These are phyloP conservation scores for Heritiera littoralis DNA, from an alignment of 345 rosid species.

Conservation along the genomic window DNA sequence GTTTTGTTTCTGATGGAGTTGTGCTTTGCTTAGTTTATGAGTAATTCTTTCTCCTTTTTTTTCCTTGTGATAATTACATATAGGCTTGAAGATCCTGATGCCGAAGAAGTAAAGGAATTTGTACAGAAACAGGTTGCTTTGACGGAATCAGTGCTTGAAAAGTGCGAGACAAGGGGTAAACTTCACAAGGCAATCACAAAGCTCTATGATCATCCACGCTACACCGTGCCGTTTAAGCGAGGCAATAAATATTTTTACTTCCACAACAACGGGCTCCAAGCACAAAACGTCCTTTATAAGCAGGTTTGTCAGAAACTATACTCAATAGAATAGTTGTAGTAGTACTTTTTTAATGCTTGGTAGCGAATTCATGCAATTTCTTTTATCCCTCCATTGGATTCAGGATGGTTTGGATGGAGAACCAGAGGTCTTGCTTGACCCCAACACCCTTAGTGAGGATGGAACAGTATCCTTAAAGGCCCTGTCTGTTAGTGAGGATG, in stretches of 20 bases:
- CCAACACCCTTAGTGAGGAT: constrained; percentile 77
- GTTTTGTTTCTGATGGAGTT: not conserved
- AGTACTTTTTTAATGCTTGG: not conserved
- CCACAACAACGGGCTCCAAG: constrained; percentile 87
- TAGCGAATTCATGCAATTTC: not conserved
- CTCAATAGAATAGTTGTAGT: not conserved
- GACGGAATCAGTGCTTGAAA: constrained; percentile 57
- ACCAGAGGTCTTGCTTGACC: constrained; percentile 84
- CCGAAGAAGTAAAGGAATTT: constrained; percentile 73
- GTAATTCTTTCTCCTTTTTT: not conserved
- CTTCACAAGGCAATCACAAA: constrained; percentile 61
- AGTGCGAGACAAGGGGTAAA: constrained; percentile 60
- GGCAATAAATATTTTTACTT: constrained; percentile 76
- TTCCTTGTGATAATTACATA: not conserved
- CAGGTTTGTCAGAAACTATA: constrained; percentile 45
- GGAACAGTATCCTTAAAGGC: constrained; percentile 74
- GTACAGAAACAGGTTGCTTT: constrained; percentile 70
- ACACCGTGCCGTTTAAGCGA: constrained; percentile 61
- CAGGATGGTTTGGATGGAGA: constrained; percentile 77
- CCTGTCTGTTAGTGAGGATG: constrained; percentile 67
- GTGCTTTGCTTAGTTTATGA: not conserved
- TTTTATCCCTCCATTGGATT: not conserved
- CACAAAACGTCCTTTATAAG: constrained; percentile 71
- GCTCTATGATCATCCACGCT: constrained; percentile 81
- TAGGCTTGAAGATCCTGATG: constrained; percentile 95